These are phyloP conservation scores for Wallacemonas sp. DNA, from an alignment of 208 protist species.

Conservation along the genomic window DNA sequence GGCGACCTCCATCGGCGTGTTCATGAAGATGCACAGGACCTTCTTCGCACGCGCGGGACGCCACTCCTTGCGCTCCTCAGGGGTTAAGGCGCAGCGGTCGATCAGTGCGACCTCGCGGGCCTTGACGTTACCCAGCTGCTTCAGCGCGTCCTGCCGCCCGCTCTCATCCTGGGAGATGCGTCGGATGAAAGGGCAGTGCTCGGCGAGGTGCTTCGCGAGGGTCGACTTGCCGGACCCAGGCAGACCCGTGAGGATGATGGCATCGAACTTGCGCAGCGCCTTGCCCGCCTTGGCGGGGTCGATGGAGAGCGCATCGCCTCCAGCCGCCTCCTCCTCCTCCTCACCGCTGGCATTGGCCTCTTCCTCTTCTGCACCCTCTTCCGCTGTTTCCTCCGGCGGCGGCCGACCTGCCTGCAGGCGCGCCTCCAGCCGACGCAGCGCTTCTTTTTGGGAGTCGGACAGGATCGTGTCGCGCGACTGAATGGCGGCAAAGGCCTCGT, in stretches of 20 bases:
- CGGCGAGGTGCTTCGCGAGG: conserved; percentile 23
- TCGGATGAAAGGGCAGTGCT: conserved; percentile 16
- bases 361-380: background rate
- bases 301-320: too few species aligned
- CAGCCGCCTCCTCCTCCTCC: too few species aligned
- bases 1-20: conserved; percentile 18
- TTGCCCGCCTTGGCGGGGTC: conserved; percentile 1
- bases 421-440: conserved; percentile 5
- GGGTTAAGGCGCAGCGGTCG: conserved; percentile 19
- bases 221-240: conserved; percentile 26
- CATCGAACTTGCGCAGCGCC: conserved; percentile 17
- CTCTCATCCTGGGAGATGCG: conserved; percentile 28
- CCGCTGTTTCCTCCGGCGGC: too few species aligned
- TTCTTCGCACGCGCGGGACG: conserved; percentile 18
- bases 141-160: conserved; percentile 20
- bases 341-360: background rate
- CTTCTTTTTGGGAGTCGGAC: conserved; percentile 15
- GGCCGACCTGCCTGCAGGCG: background rate
- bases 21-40: conserved; percentile 23
- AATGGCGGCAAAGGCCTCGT: conserved; percentile 16
- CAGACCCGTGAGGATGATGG: conserved; percentile 18
- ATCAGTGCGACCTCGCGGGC: conserved; percentile 13
- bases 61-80: conserved; percentile 17
- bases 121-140: conserved; percentile 4
- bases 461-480: conserved; percentile 18